Evolutionary conservation across 495 filamentous ascomycete species (phyloP).

Genomic region (Diplogelasinospora grovesii): DNA sequence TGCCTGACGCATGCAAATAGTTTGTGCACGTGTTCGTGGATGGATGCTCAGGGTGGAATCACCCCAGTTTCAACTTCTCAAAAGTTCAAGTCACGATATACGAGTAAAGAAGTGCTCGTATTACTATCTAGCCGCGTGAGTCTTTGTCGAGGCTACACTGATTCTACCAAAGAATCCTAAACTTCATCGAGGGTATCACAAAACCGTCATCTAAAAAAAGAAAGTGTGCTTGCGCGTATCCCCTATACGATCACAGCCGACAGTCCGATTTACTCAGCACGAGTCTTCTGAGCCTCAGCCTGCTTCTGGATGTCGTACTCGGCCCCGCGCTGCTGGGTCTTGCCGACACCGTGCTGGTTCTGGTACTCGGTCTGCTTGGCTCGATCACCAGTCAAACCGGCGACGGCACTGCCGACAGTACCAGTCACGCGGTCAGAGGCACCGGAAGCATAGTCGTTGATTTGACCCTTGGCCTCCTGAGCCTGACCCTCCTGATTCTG

Average conservation of each 20-base stretch:
- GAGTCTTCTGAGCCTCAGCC: constrained; percentile 32
- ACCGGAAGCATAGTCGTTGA: constrained; percentile 68
- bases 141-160: too few species aligned
- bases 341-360: constrained; percentile 73
- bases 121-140: too few species aligned
- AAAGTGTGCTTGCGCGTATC: too few species aligned
- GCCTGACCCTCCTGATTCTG: constrained; percentile 78
- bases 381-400: constrained; percentile 65
- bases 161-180: too few species aligned
- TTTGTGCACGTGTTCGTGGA: too few species aligned
- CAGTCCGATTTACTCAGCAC: background rate
- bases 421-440: constrained; percentile 66
- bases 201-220: background rate
- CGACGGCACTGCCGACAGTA: constrained; percentile 58
- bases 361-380: constrained; percentile 53
- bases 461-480: constrained; percentile 77
- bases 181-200: constrained; percentile 2
- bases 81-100: too few species aligned
- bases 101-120: too few species aligned
- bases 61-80: too few species aligned
- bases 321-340: constrained; percentile 77
- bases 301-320: constrained; percentile 78
- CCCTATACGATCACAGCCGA: too few species aligned
- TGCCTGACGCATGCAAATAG: too few species aligned
- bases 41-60: too few species aligned